phyloP scores from a whole-genome alignment of 768 basidiomycete genomes.

The Paxillus involutus region DNA sequence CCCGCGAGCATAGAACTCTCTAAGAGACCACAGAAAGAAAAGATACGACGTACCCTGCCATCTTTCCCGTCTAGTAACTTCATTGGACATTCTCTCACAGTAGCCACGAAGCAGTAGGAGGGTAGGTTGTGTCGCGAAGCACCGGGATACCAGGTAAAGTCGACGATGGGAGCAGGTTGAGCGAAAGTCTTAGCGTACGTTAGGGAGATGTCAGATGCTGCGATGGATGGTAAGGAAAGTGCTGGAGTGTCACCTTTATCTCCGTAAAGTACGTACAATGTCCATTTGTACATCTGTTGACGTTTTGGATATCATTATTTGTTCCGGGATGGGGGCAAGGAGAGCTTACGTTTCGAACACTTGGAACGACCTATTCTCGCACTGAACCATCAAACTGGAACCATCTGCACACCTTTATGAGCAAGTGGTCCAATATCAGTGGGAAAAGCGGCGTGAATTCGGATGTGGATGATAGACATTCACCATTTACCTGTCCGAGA shows the following conservation, averaged over 20 bases:
- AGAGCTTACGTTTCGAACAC: too few species aligned
- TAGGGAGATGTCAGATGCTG: not conserved
- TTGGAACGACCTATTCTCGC: too few species aligned
- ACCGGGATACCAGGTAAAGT: slow-evolving; percentile 82
- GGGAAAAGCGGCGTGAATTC: not conserved
- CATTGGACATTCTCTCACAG: slow-evolving; percentile 82
- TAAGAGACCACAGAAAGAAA: too few species aligned
- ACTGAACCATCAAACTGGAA: too few species aligned
- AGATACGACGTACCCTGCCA: slow-evolving; percentile 56
- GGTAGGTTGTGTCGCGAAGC: slow-evolving; percentile 59
- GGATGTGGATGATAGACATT: not conserved
- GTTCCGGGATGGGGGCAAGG: not conserved
- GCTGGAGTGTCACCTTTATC: too few species aligned
- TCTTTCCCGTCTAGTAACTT: slow-evolving; percentile 79
- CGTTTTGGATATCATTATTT: not conserved
- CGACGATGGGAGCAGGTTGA: slow-evolving; percentile 74
- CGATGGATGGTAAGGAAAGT: not conserved
- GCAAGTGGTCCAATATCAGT: not conserved
- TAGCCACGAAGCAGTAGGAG: slow-evolving; percentile 80
- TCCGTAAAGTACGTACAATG: not conserved
- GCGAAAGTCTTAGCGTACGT: slow-evolving; percentile 29
- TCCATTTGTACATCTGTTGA: not conserved
- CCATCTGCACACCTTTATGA: slow-evolving; percentile 72
- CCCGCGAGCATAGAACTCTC: too few species aligned
- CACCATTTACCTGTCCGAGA: slow-evolving; percentile 58